Conservation (phyloP, 805 yeast species). For the Zygosaccharomyces siamensis region DNA sequence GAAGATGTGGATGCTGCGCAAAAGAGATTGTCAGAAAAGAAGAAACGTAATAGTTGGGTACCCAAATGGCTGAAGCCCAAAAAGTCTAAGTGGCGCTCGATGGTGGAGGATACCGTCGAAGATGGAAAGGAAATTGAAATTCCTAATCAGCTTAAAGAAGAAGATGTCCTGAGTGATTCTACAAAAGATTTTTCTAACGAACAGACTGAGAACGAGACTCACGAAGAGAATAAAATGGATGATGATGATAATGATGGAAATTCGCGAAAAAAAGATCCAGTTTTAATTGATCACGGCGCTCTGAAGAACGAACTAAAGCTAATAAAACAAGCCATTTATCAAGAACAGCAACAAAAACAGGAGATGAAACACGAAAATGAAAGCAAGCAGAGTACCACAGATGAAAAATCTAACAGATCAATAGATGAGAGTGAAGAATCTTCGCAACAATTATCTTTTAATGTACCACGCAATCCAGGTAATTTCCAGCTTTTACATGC, state of each 20-base stretch:
- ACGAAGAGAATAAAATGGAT: not conserved
- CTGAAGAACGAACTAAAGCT: constrained; percentile 25
- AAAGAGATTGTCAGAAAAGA: constrained; percentile 45
- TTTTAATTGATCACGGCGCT: constrained; percentile 30
- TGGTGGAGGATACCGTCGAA: constrained; percentile 48
- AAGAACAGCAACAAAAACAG: constrained; percentile 11
- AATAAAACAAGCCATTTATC: constrained; percentile 26
- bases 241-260: not conserved
- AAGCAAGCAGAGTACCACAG: not conserved
- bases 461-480: constrained; percentile 13
- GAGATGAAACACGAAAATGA: not conserved
- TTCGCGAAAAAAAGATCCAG: constrained; percentile 23
- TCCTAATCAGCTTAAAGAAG: constrained; percentile 15
- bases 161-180: constrained; percentile 4
- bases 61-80: constrained; percentile 48
- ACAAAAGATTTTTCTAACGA: not conserved
- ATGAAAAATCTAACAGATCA: not conserved
- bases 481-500: constrained; percentile 30
- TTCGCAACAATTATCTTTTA: not conserved
- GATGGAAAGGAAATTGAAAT: constrained; percentile 25
- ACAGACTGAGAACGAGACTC: no score
- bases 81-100: constrained; percentile 55
- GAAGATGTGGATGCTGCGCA: constrained; percentile 84
- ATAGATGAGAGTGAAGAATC: not conserved
- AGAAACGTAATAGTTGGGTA: constrained; percentile 39